Evolutionary conservation across 768 basidiomycete species (phyloP).

Genomic region (Pleurotus ostreatus): DNA sequence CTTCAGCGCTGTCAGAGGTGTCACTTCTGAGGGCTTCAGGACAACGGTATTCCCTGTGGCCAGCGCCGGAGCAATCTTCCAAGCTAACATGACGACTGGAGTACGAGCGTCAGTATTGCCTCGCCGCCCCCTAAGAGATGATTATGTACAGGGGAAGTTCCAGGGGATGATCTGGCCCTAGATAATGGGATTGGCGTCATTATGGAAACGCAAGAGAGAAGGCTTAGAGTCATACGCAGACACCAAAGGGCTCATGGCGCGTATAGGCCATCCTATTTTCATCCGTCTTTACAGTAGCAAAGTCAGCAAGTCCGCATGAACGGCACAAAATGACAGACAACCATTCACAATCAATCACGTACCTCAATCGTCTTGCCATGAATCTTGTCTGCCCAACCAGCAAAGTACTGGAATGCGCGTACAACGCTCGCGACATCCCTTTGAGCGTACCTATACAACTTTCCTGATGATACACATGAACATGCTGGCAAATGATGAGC

Average conservation of each 20-base stretch:
- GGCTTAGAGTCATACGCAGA: slow-evolving; percentile 25
- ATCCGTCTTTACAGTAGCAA: slow-evolving; percentile 20
- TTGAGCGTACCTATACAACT: slow-evolving; percentile 19
- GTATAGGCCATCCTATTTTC: slow-evolving; percentile 50
- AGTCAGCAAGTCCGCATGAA: no score
- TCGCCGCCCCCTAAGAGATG: background rate
- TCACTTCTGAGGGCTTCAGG: slow-evolving; percentile 76
- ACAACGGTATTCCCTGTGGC: slow-evolving; percentile 73
- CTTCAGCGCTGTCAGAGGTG: slow-evolving; percentile 61
- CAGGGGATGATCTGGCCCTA: slow-evolving; percentile 56
- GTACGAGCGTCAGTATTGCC: background rate
- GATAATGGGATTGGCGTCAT: background rate
- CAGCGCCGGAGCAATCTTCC: slow-evolving; percentile 74
- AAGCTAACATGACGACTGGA: slow-evolving; percentile 51
- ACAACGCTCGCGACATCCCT: slow-evolving; percentile 24
- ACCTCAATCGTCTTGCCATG: slow-evolving; percentile 55
- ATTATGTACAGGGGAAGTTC: slow-evolving; percentile 34
- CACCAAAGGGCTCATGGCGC: slow-evolving; percentile 58
- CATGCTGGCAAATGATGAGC: background rate
- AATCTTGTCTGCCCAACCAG: slow-evolving; percentile 75
- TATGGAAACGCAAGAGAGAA: background rate
- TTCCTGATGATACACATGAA: slow-evolving; percentile 17
- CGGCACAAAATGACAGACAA: background rate
- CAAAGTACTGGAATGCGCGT: slow-evolving; percentile 58
- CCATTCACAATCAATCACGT: background rate